Conservation (phyloP, 352 stramenopile species). For the Aphanomyces stellatus region DNA sequence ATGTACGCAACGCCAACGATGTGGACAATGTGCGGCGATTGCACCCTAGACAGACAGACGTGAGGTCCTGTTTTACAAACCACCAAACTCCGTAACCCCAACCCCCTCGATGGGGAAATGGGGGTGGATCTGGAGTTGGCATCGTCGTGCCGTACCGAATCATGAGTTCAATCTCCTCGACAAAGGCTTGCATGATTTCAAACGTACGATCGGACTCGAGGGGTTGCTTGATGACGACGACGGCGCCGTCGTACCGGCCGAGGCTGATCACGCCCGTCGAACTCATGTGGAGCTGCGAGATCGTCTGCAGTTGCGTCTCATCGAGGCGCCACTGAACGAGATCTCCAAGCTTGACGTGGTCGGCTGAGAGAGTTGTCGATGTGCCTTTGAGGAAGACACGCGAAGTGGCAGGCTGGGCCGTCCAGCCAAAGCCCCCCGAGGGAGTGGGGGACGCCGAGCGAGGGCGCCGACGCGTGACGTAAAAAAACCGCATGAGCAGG, state of each 20-base stretch:
- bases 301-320: not conserved
- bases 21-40: slow-evolving; percentile 37
- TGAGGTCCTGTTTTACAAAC: not conserved
- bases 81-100: not conserved
- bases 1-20: slow-evolving; percentile 43
- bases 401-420: not conserved
- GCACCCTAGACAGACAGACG: not conserved
- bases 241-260: not conserved
- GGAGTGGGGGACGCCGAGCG: not conserved
- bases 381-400: not conserved
- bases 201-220: not conserved
- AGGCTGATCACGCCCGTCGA: not conserved
- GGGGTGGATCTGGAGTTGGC: not conserved
- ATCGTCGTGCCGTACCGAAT: not conserved
- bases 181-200: not conserved
- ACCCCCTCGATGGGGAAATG: not conserved
- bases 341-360: not conserved
- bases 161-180: not conserved
- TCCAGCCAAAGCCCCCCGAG: not conserved
- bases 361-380: not conserved
- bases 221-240: not conserved
- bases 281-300: not conserved
- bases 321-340: not conserved
- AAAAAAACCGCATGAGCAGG: not conserved
- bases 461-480: not conserved